phyloP scores from a whole-genome alignment of 1,139 yeast genomes.

The Geotrichum carabidarum region DNA sequence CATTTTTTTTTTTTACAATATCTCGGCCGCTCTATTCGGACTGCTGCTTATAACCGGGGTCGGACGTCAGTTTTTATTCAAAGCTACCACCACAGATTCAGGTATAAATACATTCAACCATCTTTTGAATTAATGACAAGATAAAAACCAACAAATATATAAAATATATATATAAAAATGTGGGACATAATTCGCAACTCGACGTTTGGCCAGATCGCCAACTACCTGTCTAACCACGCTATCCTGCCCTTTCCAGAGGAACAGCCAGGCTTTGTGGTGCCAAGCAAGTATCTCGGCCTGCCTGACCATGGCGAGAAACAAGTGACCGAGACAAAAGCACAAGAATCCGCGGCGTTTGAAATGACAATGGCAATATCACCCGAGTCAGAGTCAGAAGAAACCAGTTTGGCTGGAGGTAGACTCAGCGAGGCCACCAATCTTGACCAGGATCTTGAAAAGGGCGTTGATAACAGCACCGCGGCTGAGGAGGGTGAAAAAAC shows the following conservation, averaged over 20 bases:
- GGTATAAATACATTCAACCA: too few species aligned
- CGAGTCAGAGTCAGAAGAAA: conserved; percentile 18
- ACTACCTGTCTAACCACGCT: conserved; percentile 20
- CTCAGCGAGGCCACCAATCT: too few species aligned
- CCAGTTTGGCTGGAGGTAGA: neutral
- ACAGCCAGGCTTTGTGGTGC: conserved; percentile 22
- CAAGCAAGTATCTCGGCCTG: conserved; percentile 16
- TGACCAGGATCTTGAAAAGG: conserved; percentile 1
- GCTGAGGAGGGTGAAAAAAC: neutral
- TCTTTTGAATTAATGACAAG: too few species aligned
- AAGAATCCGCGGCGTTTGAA: neutral
- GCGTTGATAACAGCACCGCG: neutral
- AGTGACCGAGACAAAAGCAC: neutral
- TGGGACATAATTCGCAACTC: conserved; percentile 16
- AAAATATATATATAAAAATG: neutral
- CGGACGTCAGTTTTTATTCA: too few species aligned
- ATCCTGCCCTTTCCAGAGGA: conserved; percentile 21
- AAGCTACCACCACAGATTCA: too few species aligned
- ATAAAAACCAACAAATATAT: neutral
- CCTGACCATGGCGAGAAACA: neutral
- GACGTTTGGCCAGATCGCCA: conserved; percentile 20
- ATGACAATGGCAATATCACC: conserved; percentile 16
- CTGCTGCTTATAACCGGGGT: too few species aligned
- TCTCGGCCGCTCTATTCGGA: too few species aligned
- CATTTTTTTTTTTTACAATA: too few species aligned